Evolutionary conservation across 2,329 filamentous ascomycete species (phyloP), one percentile per base, ranked within the genome.

Genomic region (Aspergillus sp.): DNA sequence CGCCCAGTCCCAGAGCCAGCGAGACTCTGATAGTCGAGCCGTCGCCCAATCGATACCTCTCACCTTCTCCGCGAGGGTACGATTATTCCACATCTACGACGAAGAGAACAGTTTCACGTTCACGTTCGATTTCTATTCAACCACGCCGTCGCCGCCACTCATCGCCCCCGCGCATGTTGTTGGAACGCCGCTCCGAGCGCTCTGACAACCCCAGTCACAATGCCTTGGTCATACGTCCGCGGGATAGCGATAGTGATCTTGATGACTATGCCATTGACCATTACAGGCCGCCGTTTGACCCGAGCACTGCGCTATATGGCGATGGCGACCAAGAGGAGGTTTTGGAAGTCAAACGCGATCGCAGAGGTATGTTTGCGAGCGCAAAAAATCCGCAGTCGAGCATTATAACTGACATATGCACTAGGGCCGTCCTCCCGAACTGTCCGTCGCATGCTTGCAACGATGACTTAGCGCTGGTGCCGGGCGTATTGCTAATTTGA

Each of bases 341-440:
- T 6, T 68, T 78, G 4, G 77, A 81, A 61, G 86, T 96, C 68
- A 90, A 91, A 78, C 91, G 90, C 82, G 91, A 97, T 79, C 89
- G 89, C 82, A 95, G 90, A 92, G 92, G 93, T 96, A 95, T 5
- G n/a, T 27, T 12, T 12, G 19, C 46, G 11, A 19, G 19, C 15
- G 12, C 14, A 45, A n/a, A 5, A n/a, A 5, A 9, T 49, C 24
- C n/a, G 12, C 14, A 8, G 27, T 39, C n/a, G 6, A 8, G 44
- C 4, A 46, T 15, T 6, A 31, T 19, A 19, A 39, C 15, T 56
- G 47, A 56, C 54, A 44, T 31, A 19, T 46, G 8, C 15, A 17
- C 56, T 73, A 90, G 88, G 82, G 68, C 87, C 88, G 49, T 83
- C 84, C 61, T 85, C 88, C 56, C 79, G 77, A 57, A 74, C 90